phyloP scores from a whole-genome alignment of 768 basidiomycete species.

The Tulasnella sp. region DNA sequence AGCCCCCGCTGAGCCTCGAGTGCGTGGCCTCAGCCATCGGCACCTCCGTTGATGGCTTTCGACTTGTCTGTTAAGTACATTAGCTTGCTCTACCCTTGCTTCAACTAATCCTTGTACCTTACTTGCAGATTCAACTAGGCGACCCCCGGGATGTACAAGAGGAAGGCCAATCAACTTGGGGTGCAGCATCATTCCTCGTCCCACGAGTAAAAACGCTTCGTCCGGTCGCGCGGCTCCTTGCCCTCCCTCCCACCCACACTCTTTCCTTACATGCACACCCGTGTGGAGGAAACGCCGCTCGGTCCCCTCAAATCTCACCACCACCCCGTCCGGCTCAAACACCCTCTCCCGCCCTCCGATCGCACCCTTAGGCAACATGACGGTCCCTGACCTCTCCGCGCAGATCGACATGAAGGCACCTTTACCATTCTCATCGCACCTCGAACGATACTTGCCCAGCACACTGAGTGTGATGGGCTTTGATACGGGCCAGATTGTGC shows the following conservation, averaged over 20 bases:
- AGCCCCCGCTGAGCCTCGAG: too few relatives aligned
- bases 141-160: too few relatives aligned
- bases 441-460: slow-evolving; percentile 72
- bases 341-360: not conserved
- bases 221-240: slow-evolving; percentile 5
- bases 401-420: slow-evolving; percentile 41
- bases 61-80: too few relatives aligned
- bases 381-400: slow-evolving; percentile 26
- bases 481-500: slow-evolving; percentile 87
- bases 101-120: too few relatives aligned
- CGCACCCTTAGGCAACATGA: slow-evolving; percentile 18
- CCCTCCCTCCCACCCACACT: slow-evolving; percentile 39
- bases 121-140: too few relatives aligned
- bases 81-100: too few relatives aligned
- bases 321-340: slow-evolving; percentile 16
- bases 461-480: slow-evolving; percentile 65
- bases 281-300: slow-evolving; percentile 92
- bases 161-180: not conserved
- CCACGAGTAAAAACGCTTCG: not conserved
- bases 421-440: slow-evolving; percentile 74
- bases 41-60: too few relatives aligned
- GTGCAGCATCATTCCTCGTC: not conserved
- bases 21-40: too few relatives aligned
- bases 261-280: slow-evolving; percentile 70
- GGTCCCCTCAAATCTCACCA: slow-evolving; percentile 64